Evolutionary conservation across 2,329 filamentous ascomycete genomes (phyloP), one percentile per base, ranked within the genome.

Genomic region (Aspergillus ibericus): DNA sequence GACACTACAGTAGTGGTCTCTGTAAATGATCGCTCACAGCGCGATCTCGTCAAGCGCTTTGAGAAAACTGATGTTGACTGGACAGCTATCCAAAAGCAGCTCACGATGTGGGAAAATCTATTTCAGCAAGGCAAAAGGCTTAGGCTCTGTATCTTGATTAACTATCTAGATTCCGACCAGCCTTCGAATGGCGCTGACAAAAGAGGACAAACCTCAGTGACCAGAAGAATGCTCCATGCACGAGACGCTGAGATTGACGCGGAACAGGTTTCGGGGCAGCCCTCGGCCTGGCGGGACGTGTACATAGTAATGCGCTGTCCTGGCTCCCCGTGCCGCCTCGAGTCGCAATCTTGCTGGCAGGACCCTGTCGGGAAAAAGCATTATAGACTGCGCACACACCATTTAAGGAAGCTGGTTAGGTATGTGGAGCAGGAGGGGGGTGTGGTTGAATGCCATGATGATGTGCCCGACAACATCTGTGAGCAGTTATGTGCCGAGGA

Each of bases 261-360:
- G 25, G 63, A 74, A 61, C 42, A 68, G 29, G 55, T 29, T 16
- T 63, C 61, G 34, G 65, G 69, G 42, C 56, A 65, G 52, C 63
- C 68, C 49, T 67, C 68, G 20, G 53, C 67, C 60, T 75, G 64
- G 69, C 52, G 58, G n/a, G 58, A 70, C 38, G 67, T 75, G 7
- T 76, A 76, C 58, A 60, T 38, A 36, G 38, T 67, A 13, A 70
- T 77, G 58, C 69, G 64, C 25, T 77, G 68, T 52, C 66, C 66
- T 52, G 64, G 68, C 12, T 58, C 61, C 53, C 66, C 61, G 42
- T 76, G 65, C 56, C 46, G 68, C 44, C 60, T 63, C 44, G 42
- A 58, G 44, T 66, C 27, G 12, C 47, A 66, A 38, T 64, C 49
- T 25, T 59, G 50, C 32, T 56, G 54, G 50, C 34, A 50, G 38